These are phyloP conservation scores for Fusarium sp. DNA, from an alignment of 2,329 filamentous ascomycete species.

Conservation along the genomic window DNA sequence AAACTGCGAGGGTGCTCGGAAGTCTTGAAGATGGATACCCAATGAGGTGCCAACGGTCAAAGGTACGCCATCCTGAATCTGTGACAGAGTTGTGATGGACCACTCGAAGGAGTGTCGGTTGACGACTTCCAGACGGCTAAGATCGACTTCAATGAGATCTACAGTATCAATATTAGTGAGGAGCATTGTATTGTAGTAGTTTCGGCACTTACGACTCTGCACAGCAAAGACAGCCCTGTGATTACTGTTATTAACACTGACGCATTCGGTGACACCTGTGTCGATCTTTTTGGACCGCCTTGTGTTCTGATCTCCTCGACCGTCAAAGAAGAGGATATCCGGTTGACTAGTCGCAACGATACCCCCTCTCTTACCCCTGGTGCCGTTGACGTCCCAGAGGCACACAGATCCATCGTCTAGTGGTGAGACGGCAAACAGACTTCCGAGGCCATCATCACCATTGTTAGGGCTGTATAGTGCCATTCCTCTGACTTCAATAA, in stretches of 20 bases:
- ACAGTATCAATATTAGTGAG: conserved; percentile 1
- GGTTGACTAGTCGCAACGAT: conserved; percentile 75
- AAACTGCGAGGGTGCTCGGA: conserved; percentile 62
- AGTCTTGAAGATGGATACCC: conserved; percentile 86
- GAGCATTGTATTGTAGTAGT: background rate
- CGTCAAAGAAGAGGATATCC: conserved; percentile 74
- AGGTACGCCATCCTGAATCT: conserved; percentile 74
- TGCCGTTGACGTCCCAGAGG: conserved; percentile 81
- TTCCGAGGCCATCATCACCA: conserved; percentile 60
- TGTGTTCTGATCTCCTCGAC: conserved; percentile 59
- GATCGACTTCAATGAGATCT: conserved; percentile 83
- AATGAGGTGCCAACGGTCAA: conserved; percentile 87
- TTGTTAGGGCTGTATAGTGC: conserved; percentile 71
- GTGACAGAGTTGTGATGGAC: conserved; percentile 85
- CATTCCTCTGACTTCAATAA: conserved; percentile 78
- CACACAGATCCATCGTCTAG: conserved; percentile 90
- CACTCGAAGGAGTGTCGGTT: conserved; percentile 81
- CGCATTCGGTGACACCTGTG: conserved; percentile 81
- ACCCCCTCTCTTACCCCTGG: conserved; percentile 67
- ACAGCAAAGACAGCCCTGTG: conserved; percentile 84
- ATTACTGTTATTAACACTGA: conserved; percentile 78
- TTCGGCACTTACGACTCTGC: conserved; percentile 69
- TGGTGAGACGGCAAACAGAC: conserved; percentile 76
- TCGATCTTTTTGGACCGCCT: conserved; percentile 75
- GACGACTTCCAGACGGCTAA: conserved; percentile 77